These are phyloP conservation scores for Fusarium proliferatum DNA, from an alignment of 2,329 filamentous ascomycete species.

Conservation along the genomic window DNA sequence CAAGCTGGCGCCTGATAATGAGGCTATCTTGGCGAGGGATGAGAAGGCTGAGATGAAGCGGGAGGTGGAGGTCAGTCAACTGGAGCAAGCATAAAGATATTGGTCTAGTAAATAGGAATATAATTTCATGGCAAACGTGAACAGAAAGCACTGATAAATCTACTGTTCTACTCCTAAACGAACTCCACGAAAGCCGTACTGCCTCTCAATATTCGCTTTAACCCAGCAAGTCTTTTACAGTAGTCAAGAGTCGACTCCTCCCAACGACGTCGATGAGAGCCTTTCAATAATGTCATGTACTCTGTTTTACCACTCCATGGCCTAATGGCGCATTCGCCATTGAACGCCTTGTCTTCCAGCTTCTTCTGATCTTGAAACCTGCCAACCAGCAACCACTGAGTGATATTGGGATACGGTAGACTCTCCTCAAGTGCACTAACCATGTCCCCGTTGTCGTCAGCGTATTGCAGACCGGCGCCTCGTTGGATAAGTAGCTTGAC, in stretches of 20 bases:
- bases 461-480: background rate
- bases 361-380: conserved; percentile 5
- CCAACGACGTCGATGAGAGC: background rate
- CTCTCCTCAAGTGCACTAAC: background rate
- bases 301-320: background rate
- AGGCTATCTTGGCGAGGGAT: conserved; percentile 12
- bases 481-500: background rate
- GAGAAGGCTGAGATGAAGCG: conserved; percentile 20
- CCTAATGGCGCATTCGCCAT: background rate
- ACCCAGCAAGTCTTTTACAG: background rate
- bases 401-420: background rate
- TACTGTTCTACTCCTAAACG: background rate
- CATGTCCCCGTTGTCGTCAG: background rate
- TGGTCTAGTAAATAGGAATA: background rate
- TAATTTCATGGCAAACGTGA: accelerated
- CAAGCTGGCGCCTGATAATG: conserved; percentile 11
- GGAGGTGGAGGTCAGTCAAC: background rate
- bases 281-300: background rate
- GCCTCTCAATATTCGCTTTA: background rate
- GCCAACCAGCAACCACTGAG: background rate
- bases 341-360: background rate
- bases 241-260: background rate
- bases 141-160: background rate
- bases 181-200: background rate
- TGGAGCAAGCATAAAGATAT: background rate